phyloP scores from a whole-genome alignment of 176 grass and related monocot species.

The Avena eriantha region DNA sequence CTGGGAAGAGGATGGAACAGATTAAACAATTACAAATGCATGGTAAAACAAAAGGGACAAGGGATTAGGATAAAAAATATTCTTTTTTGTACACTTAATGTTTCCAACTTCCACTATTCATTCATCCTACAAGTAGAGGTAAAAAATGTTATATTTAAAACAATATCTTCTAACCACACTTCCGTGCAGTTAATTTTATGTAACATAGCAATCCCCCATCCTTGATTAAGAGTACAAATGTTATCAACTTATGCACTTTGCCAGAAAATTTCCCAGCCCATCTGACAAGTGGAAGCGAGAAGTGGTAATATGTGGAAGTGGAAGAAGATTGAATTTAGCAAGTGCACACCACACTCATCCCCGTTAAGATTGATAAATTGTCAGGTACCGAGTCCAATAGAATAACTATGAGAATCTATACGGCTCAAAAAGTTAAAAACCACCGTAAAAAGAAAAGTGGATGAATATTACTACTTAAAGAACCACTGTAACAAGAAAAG shows the following conservation, averaged over 20 bases:
- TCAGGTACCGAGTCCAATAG: slow-evolving; percentile 11
- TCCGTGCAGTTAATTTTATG: not conserved
- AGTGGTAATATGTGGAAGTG: slow-evolving; percentile 29
- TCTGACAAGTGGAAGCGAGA: slow-evolving; percentile 19
- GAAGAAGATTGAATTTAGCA: slow-evolving; percentile 3
- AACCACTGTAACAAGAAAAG: not conserved
- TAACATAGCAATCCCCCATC: slow-evolving; percentile 19
- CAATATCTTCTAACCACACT: not conserved
- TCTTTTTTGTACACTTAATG: slow-evolving; percentile 13
- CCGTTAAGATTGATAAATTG: slow-evolving; percentile 19
- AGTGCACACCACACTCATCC: not conserved
- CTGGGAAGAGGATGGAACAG: not conserved
- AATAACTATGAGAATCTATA: slow-evolving; percentile 26
- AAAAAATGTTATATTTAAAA: not conserved
- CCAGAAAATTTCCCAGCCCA: not conserved
- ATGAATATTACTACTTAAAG: not conserved
- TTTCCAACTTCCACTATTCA: slow-evolving; percentile 28
- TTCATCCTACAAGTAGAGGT: slow-evolving; percentile 8
- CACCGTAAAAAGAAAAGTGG: not conserved
- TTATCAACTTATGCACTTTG: slow-evolving; percentile 33
- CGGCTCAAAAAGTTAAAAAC: not conserved
- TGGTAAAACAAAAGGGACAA: not conserved
- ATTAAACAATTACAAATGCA: not conserved
- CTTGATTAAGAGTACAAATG: slow-evolving; percentile 2
- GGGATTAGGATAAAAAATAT: not conserved